Conservation (phyloP, 768 basidiomycete genomes). For the Russula sp. region DNA sequence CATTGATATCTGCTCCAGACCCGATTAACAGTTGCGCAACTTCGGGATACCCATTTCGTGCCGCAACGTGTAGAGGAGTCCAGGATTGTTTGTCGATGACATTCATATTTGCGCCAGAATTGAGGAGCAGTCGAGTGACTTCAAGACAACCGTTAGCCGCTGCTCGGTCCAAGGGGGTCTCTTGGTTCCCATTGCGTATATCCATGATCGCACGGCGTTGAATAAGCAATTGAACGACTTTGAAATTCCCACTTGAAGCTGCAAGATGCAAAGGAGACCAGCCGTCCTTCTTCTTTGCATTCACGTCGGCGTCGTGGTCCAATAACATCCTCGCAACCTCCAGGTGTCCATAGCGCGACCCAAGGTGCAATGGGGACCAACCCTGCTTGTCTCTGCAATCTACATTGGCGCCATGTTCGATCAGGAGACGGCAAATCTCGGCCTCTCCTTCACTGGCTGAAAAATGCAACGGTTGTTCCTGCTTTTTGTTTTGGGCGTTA, state of each 20-base stretch:
- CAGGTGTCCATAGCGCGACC: not conserved
- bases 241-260: not conserved
- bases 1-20: not conserved
- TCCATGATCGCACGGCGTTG: constrained; percentile 1
- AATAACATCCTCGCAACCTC: constrained; percentile 5
- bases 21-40: not conserved
- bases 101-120: not conserved
- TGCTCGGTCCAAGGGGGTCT: constrained; percentile 9
- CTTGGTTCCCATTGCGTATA: not conserved
- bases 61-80: not conserved
- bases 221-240: not conserved
- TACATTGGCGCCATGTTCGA: not conserved
- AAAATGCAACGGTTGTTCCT: not conserved
- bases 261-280: constrained; percentile 19
- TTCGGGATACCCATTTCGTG: not conserved
- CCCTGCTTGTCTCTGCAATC: not conserved
- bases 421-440: not conserved
- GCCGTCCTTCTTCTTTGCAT: not conserved
- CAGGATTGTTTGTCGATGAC: not conserved
- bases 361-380: not conserved
- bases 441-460: not conserved
- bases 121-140: not conserved
- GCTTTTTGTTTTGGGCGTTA: not conserved
- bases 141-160: not conserved
- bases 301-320: not conserved